These are phyloP conservation scores for Penicillium chermesinum DNA, from an alignment of 495 filamentous ascomycete genomes.

Conservation along the genomic window DNA sequence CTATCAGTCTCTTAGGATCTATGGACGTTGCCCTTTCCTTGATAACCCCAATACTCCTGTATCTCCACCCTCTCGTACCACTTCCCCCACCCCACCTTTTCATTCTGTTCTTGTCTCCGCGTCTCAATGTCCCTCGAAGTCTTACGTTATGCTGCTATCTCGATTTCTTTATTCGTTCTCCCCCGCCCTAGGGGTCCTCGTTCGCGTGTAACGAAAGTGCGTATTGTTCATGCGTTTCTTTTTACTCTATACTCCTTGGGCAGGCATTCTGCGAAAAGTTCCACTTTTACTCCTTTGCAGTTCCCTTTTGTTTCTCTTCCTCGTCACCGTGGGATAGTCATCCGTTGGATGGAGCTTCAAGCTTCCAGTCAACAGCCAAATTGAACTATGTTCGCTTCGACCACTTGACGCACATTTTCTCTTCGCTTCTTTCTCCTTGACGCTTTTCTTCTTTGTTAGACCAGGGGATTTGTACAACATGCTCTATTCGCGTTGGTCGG, in stretches of 20 bases:
- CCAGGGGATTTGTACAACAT: slow-evolving; percentile 25
- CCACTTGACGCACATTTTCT: slow-evolving; percentile 31
- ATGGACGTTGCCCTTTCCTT: background rate
- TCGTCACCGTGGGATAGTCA: background rate
- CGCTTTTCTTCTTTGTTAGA: slow-evolving; percentile 23
- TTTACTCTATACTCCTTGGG: slow-evolving; percentile 40
- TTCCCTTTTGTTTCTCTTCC: slow-evolving; percentile 31
- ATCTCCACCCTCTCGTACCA: slow-evolving; percentile 6
- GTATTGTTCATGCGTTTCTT: slow-evolving; percentile 37
- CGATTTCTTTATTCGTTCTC: slow-evolving; percentile 14
- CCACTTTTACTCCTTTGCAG: slow-evolving; percentile 32
- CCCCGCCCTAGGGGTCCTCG: slow-evolving; percentile 27
- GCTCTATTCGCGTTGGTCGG: slow-evolving; percentile 23
- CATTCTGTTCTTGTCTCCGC: slow-evolving; percentile 5
- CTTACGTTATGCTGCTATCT: slow-evolving; percentile 12
- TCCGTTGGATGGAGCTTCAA: background rate
- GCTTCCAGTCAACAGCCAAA: slow-evolving; percentile 39
- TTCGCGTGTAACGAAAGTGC: slow-evolving; percentile 37
- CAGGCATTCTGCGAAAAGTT: slow-evolving; percentile 50
- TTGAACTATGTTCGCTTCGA: slow-evolving; percentile 41
- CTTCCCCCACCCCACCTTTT: too few species aligned
- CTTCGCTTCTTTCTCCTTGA: slow-evolving; percentile 21
- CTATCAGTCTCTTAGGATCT: background rate
- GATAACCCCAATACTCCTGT: background rate
- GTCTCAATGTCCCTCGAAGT: slow-evolving; percentile 8